These are phyloP conservation scores for Ophiostoma australiae DNA, from an alignment of 2,329 filamentous ascomycete genomes.

Conservation along the genomic window DNA sequence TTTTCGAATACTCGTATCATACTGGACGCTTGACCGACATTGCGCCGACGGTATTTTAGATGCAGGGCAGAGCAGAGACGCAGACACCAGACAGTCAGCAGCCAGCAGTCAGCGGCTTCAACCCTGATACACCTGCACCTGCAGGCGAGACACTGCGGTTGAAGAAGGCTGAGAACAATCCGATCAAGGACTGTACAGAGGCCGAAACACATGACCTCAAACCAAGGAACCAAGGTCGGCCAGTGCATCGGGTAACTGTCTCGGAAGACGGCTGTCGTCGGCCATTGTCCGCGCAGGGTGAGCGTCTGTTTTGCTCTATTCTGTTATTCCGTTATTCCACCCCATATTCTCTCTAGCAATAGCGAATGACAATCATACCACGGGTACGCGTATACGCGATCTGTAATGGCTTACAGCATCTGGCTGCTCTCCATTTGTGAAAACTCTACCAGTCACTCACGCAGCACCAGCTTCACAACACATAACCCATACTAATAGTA, in stretches of 20 bases:
- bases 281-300: neutral
- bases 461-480: neutral
- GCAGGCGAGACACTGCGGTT: conserved; percentile 2
- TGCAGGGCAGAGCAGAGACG: neutral
- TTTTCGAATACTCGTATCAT: neutral
- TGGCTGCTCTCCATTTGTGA: neutral
- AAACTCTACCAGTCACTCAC: conserved; percentile 1
- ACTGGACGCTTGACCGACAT: neutral
- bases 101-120: neutral
- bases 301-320: too few relatives aligned
- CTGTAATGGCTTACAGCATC: neutral
- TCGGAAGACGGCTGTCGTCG: conserved; percentile 6
- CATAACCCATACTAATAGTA: neutral
- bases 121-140: neutral
- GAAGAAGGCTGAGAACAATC: neutral
- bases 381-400: neutral
- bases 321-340: neutral
- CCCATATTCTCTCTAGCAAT: neutral
- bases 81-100: neutral
- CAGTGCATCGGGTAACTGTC: neutral
- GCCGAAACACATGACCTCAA: neutral
- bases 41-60: conserved; percentile 1
- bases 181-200: neutral
- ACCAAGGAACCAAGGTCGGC: neutral
- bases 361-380: neutral